phyloP scores from a whole-genome alignment of 768 basidiomycete species.

The Amanita jacksonii region DNA sequence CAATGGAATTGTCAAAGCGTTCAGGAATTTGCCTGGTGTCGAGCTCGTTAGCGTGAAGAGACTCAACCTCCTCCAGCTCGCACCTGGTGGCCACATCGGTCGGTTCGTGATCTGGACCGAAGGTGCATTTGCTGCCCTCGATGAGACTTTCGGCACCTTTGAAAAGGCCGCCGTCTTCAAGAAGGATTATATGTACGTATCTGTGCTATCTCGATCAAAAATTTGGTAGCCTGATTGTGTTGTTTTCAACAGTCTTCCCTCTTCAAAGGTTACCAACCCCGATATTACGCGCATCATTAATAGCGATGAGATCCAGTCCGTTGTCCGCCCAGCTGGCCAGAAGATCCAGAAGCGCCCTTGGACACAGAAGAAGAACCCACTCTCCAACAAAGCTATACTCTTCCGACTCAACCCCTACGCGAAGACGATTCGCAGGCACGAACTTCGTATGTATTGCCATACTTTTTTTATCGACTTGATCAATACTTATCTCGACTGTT shows the following conservation, averaged over 20 bases:
- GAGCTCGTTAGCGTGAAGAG: conserved; percentile 91
- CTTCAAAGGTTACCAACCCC: conserved; percentile 94
- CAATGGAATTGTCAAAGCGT: conserved; percentile 94
- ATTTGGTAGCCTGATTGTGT: no score
- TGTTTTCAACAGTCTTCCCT: conserved; percentile 58
- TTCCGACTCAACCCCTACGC: conserved; percentile 99
- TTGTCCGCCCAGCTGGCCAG: conserved; percentile 82
- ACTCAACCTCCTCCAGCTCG: conserved; percentile 97
- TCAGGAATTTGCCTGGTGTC: conserved; percentile 98
- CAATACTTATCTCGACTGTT: conserved; percentile 9
- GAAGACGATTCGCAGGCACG: conserved; percentile 84
- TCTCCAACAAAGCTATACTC: conserved; percentile 86
- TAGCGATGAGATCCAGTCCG: conserved; percentile 95
- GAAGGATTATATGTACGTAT: conserved; percentile 75
- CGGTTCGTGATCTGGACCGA: conserved; percentile 99
- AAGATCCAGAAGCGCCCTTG: conserved; percentile 87
- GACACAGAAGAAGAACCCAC: conserved; percentile 99
- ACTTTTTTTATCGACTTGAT: not conserved
- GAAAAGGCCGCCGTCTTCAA: conserved; percentile 81
- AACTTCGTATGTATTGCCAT: conserved; percentile 56
- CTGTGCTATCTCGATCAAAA: not conserved
- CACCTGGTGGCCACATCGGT: conserved; percentile 97
- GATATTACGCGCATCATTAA: conserved; percentile 98
- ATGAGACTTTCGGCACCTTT: conserved; percentile 92
- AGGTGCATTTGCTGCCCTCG: conserved; percentile 84